Conservation (phyloP, 306 rosid species). For the Acacia confusa region DNA sequence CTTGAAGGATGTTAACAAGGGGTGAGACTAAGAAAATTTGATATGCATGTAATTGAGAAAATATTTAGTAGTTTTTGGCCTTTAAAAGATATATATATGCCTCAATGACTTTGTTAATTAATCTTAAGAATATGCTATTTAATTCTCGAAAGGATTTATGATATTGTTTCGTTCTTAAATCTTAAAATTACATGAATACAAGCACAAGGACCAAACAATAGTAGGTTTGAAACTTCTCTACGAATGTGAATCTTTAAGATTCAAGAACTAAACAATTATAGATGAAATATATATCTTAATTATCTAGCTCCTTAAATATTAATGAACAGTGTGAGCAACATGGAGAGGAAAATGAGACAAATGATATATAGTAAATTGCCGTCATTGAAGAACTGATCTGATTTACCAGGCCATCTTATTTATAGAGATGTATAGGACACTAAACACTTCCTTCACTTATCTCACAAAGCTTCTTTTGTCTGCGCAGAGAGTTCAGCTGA, state of each 20-base stretch:
- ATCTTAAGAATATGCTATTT: background rate
- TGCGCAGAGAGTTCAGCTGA: background rate
- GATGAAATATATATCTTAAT: background rate
- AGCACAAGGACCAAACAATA: background rate
- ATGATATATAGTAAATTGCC: background rate
- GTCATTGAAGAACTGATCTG: background rate
- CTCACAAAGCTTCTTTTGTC: background rate
- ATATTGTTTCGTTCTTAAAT: background rate
- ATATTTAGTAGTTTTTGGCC: background rate
- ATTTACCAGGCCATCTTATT: background rate
- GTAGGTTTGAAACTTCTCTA: background rate
- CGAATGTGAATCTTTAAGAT: background rate
- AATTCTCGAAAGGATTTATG: background rate
- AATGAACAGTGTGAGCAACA: background rate
- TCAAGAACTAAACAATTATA: background rate
- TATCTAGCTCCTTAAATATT: no score
- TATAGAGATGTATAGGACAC: background rate
- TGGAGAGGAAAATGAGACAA: background rate
- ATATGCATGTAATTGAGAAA: background rate
- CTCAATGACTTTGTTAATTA: background rate
- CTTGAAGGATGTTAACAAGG: background rate
- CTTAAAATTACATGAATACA: background rate
- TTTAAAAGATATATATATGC: background rate
- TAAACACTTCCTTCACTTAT: background rate
- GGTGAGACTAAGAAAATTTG: background rate